phyloP scores from a whole-genome alignment of 1,139 yeast species.

The Neolecta irregularis region DNA sequence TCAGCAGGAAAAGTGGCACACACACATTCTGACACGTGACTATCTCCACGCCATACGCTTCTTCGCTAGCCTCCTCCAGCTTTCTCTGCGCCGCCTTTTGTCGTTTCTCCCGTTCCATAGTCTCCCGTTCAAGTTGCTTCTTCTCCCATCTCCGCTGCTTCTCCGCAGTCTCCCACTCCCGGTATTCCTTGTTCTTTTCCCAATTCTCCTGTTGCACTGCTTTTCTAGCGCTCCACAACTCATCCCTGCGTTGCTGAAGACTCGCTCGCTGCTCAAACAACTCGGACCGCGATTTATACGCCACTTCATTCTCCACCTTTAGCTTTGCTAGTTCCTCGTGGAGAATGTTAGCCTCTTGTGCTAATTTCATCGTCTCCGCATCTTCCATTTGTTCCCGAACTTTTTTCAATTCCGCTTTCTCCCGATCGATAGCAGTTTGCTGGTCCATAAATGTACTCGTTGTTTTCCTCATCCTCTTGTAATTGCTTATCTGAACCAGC shows the following conservation, averaged over 20 bases:
- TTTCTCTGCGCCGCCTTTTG: constrained; percentile 34
- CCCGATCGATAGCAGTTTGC: constrained; percentile 68
- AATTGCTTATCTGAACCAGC: constrained; percentile 70
- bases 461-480: constrained; percentile 71
- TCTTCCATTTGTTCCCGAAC: constrained; percentile 54
- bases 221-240: constrained; percentile 46
- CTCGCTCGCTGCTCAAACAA: constrained; percentile 53
- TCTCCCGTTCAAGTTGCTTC: constrained; percentile 40
- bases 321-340: constrained; percentile 49
- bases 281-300: constrained; percentile 49
- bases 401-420: constrained; percentile 59
- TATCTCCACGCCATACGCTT: constrained; percentile 72
- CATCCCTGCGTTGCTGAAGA: constrained; percentile 55
- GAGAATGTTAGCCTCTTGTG: constrained; percentile 39
- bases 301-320: constrained; percentile 44
- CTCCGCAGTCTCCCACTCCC: constrained; percentile 47
- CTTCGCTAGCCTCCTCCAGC: constrained; percentile 60
- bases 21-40: constrained; percentile 52
- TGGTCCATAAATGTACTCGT: constrained; percentile 57
- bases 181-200: constrained; percentile 49
- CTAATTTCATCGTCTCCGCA: constrained; percentile 47
- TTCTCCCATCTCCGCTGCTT: constrained; percentile 36
- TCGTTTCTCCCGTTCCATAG: constrained; percentile 25
- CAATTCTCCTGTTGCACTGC: constrained; percentile 53
- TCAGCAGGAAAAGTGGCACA: neutral